Percentiles rank a stretch among this genome's conserved stretches.
Conservation (phyloP, 2,329 filamentous ascomycete species). For the Fusarium brachygibbosum region DNA sequence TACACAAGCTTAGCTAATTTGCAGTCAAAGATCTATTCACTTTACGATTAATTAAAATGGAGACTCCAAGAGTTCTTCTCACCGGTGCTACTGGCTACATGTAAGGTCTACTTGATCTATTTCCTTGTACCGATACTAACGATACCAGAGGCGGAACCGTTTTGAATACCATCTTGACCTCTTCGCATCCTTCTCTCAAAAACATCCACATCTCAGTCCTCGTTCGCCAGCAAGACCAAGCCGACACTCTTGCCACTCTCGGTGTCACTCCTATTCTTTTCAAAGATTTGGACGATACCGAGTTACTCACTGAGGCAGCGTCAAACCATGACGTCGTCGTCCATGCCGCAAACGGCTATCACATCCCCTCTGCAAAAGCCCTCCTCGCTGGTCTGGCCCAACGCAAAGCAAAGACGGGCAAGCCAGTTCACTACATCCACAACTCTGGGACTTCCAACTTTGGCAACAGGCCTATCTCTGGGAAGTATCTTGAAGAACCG, state of each 20-base stretch:
- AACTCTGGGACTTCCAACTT: conserved; percentile 23
- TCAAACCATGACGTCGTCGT: conserved; percentile 8
- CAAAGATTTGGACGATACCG: not conserved
- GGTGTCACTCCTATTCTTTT: not conserved
- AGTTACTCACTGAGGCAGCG: not conserved
- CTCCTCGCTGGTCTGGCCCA: not conserved
- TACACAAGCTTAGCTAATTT: not conserved
- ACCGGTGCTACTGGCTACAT: conserved; percentile 24
- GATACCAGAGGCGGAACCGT: conserved; percentile 9
- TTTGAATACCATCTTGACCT: conserved; percentile 1
- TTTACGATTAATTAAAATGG: not conserved
- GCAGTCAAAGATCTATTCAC: fast-evolving
- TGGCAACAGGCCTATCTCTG: conserved; percentile 2
- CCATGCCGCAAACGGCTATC: conserved; percentile 18
- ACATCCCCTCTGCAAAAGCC: not conserved
- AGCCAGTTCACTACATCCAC: conserved; percentile 9
- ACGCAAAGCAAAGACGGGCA: not conserved
- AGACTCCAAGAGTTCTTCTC: conserved; percentile 1
- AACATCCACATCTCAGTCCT: not conserved
- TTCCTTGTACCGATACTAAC: not conserved
- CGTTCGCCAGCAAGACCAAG: not conserved
- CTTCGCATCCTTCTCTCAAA: not conserved
- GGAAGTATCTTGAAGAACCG: not conserved
- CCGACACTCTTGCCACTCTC: not conserved
- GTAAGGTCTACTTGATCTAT: not conserved